Conservation (phyloP, 192 early-diverging fungal genomes). For the Linnemannia zychae region DNA sequence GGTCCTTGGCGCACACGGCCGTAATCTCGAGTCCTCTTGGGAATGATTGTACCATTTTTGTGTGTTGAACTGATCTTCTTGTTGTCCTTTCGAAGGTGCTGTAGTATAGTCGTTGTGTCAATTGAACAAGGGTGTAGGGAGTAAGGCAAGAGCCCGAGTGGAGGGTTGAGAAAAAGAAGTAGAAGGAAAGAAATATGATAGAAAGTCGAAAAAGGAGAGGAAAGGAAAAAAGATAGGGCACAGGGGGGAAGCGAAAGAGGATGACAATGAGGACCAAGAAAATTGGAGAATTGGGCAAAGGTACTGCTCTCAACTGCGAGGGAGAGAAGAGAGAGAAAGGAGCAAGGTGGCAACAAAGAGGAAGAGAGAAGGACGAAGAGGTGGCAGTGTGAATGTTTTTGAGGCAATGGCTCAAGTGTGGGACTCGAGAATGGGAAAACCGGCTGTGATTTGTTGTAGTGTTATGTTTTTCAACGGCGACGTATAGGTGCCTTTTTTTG, state of each 20-base stretch:
- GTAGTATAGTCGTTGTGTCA: not conserved
- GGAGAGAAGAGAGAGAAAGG: not conserved
- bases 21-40: slow-evolving; percentile 36
- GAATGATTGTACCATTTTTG: slow-evolving; percentile 41
- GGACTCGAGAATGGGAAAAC: not conserved
- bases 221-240: slow-evolving; percentile 1
- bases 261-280: not conserved
- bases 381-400: not conserved
- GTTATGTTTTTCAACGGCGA: not conserved
- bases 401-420: not conserved
- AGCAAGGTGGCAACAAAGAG: not conserved
- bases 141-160: not conserved
- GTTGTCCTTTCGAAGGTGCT: not conserved
- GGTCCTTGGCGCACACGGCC: slow-evolving; percentile 39
- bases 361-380: not conserved
- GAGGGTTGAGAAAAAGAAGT: not conserved
- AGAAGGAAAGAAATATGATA: slow-evolving; percentile 6
- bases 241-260: not conserved
- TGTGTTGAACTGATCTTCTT: not conserved
- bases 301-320: not conserved
- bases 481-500: not conserved
- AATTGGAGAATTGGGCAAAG: not conserved
- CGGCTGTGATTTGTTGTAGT: not conserved
- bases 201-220: not conserved
- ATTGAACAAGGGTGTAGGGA: not conserved